Evolutionary conservation across 306 rosid species (phyloP).

Genomic region (Biancaea sappan): DNA sequence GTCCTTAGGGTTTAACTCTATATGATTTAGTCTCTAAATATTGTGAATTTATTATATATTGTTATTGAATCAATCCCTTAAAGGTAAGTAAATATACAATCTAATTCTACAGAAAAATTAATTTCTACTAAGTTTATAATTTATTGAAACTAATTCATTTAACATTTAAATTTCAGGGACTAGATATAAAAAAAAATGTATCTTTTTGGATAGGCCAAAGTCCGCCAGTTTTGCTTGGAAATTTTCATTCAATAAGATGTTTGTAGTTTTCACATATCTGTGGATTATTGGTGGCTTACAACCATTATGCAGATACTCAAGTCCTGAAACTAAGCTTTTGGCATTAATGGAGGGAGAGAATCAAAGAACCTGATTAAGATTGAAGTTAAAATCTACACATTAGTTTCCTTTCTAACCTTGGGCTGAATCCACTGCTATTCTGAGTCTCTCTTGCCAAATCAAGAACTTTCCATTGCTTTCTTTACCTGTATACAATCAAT

Average conservation of each 20-base stretch:
- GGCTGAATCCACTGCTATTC: conserved; percentile 50
- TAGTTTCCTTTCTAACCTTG: conserved; percentile 45
- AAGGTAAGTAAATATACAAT: too few species aligned
- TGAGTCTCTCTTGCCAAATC: conserved; percentile 52
- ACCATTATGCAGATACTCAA: conserved; percentile 62
- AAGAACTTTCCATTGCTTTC: conserved; percentile 20
- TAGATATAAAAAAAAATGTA: too few species aligned
- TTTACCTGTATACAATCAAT: conserved; percentile 16
- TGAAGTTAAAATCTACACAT: neutral
- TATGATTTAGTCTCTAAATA: too few species aligned
- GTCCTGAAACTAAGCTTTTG: conserved; percentile 36
- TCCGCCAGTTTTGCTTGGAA: conserved; percentile 54
- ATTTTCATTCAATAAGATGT: conserved; percentile 48
- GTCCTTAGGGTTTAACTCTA: too few species aligned
- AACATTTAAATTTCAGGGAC: too few species aligned
- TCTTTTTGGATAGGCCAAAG: conserved; percentile 56
- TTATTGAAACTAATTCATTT: too few species aligned
- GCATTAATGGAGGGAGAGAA: conserved; percentile 13
- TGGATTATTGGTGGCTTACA: conserved; percentile 53
- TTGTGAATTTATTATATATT: too few species aligned
- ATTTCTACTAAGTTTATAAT: too few species aligned
- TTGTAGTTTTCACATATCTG: conserved; percentile 55
- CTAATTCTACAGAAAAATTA: too few species aligned
- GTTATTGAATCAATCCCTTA: too few species aligned
- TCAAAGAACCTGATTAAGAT: neutral